Conservation (phyloP, 1,139 yeast species). For the Geotrichum reessii region DNA sequence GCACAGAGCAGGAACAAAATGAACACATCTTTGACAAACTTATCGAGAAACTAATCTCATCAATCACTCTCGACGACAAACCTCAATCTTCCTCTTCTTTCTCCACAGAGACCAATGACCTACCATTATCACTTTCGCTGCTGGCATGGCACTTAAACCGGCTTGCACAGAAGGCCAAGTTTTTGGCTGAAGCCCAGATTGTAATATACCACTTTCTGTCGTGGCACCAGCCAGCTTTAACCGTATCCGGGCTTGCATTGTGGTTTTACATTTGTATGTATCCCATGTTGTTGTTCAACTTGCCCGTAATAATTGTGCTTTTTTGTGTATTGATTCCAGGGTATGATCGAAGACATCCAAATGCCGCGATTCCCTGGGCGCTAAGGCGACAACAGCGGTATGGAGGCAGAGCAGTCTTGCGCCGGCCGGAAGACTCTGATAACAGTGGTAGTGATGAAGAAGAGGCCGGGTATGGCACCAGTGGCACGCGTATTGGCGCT, state of each 20-base stretch:
- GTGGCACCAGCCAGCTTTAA: slow-evolving; percentile 22
- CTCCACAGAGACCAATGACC: slow-evolving; percentile 1
- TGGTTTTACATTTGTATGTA: slow-evolving; percentile 43
- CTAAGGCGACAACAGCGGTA: neutral
- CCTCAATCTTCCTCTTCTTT: neutral
- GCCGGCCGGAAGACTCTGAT: neutral
- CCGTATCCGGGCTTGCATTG: slow-evolving; percentile 32
- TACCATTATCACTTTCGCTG: slow-evolving; percentile 15
- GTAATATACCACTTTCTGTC: slow-evolving; percentile 8
- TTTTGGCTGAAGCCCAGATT: neutral
- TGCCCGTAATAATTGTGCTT: slow-evolving; percentile 56
- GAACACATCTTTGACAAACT: slow-evolving; percentile 16
- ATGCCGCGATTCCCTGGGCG: neutral
- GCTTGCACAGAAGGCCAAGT: neutral
- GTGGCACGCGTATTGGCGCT: slow-evolving; percentile 10
- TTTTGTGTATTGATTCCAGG: slow-evolving; percentile 66
- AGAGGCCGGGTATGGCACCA: slow-evolving; percentile 1
- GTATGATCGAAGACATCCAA: slow-evolving; percentile 60
- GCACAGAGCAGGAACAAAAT: neutral
- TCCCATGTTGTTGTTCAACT: slow-evolving; percentile 61
- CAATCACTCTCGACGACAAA: slow-evolving; percentile 1
- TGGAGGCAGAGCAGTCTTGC: neutral
- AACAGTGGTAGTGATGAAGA: neutral
- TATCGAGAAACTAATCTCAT: slow-evolving; percentile 8
- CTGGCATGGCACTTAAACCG: slow-evolving; percentile 11